Evolutionary conservation across 805 yeast species (phyloP), one percentile per base, ranked within the genome.

Genomic region (Zygosaccharomyces bisporus): DNA sequence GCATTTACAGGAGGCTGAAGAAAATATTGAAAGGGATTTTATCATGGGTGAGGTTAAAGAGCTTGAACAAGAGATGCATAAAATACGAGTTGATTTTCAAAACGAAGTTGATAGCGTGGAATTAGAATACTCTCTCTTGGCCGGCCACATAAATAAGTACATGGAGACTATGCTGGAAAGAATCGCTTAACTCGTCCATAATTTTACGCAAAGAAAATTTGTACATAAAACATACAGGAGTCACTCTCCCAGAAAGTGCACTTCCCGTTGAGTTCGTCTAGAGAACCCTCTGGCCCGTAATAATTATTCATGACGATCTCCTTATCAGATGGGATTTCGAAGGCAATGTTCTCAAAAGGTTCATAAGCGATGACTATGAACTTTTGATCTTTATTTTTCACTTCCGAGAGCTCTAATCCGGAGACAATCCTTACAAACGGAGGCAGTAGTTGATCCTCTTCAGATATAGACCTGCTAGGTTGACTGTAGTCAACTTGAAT

Each of bases 291-390:
- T 7, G 67, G 67, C 12, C 65, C 70, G 6, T 48, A 40, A 9
- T 35, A 44, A n/a, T 50, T 35, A 16, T 70, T 64, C 48, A 75
- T 79, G 16, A 46, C 27, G 10, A 80, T 69, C 18, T 79, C 77
- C 16, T 58, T 69, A 29, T 54, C 49, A 12, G 79, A 71, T 1
- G 95, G 95, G 9, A 93, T 71, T 46, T 86, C 81, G 45, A 91
- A 69, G 1, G 83, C 85, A 7, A 88, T 71, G 46, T 82, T 87
- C 49, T 88, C 91, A 62, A 87, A 93, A 1, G 97, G 97, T 60
- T 88, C 96, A 2, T 83, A 93, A n/a, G 89, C 81, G 0, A 90
- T 66, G 8, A 90, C 80, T 51, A 93, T 55, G 60, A 81, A 90
- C 64, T 70, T 67, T 31, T 69, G 64, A 40, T 70, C 67, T 1